Percentiles rank a stretch among this genome's conserved stretches.
Evolutionary conservation across 768 basidiomycete genomes (phyloP).

Genomic region (Astraeus odoratus): DNA sequence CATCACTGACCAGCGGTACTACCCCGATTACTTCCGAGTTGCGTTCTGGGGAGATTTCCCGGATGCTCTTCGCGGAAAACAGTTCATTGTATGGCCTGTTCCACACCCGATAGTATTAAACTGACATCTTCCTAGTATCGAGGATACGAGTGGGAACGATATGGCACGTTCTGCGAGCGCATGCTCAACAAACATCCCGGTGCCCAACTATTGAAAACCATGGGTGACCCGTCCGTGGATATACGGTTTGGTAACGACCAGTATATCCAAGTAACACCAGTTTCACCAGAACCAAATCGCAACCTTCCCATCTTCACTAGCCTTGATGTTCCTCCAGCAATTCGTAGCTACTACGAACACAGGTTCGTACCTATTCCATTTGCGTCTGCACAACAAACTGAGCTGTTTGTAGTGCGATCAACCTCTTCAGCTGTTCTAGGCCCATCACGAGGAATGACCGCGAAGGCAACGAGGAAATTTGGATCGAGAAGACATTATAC

Average conservation of each 20-base stretch:
- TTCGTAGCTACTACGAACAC: conserved; percentile 84
- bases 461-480: conserved; percentile 66
- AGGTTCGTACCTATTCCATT: conserved; percentile 38
- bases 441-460: conserved; percentile 56
- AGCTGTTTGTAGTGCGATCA: conserved; percentile 55
- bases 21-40: conserved; percentile 90
- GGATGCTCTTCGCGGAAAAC: conserved; percentile 75
- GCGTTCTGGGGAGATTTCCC: conserved; percentile 93
- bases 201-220: conserved; percentile 68
- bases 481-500: conserved; percentile 85
- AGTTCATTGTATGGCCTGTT: conserved; percentile 68
- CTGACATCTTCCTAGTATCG: conserved; percentile 56
- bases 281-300: conserved; percentile 80
- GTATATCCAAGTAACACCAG: conserved; percentile 84
- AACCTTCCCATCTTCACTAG: conserved; percentile 73
- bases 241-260: conserved; percentile 73
- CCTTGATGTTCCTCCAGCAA: conserved; percentile 71
- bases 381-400: conserved; percentile 4
- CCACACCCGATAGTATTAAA: background rate
- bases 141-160: conserved; percentile 93
- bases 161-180: conserved; percentile 80
- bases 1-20: conserved; percentile 73
- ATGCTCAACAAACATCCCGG: conserved; percentile 88
- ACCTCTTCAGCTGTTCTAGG: conserved; percentile 71
- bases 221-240: conserved; percentile 74